These are phyloP conservation scores for Cercospora janseana DNA, from an alignment of 2,329 filamentous ascomycete species.

Conservation along the genomic window DNA sequence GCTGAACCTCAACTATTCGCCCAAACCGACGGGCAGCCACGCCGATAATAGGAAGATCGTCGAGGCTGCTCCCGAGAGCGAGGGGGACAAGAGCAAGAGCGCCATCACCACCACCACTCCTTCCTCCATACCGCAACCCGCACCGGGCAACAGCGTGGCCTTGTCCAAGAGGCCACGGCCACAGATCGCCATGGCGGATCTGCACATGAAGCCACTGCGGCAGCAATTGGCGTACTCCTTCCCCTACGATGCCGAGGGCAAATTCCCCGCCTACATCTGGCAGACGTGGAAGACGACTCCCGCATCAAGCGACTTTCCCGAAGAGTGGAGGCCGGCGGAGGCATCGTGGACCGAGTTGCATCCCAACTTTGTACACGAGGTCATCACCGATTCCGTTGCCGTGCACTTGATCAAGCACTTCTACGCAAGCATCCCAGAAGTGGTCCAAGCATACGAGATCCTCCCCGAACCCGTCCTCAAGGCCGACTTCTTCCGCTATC, in stretches of 20 bases:
- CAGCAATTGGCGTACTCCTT: slow-evolving; percentile 88
- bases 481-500: slow-evolving; percentile 66
- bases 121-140: slow-evolving; percentile 33
- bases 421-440: slow-evolving; percentile 66
- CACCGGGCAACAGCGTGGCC: slow-evolving; percentile 31
- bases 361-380: slow-evolving; percentile 91
- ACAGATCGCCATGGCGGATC: slow-evolving; percentile 67
- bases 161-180: slow-evolving; percentile 44
- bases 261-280: slow-evolving; percentile 98
- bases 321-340: slow-evolving; percentile 75
- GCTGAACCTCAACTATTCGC: slow-evolving; percentile 35
- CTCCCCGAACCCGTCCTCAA: slow-evolving; percentile 55
- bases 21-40: slow-evolving; percentile 40
- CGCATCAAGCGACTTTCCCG: slow-evolving; percentile 69
- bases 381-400: slow-evolving; percentile 88
- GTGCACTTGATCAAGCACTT: slow-evolving; percentile 78
- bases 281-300: slow-evolving; percentile 96
- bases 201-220: slow-evolving; percentile 69
- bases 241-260: slow-evolving; percentile 81
- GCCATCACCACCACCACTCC: slow-evolving; percentile 16
- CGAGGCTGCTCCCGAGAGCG: slow-evolving; percentile 26
- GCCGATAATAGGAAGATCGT: slow-evolving; percentile 38
- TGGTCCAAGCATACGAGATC: slow-evolving; percentile 51
- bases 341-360: slow-evolving; percentile 86
- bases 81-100: slow-evolving; percentile 17